Conservation (phyloP, 495 filamentous ascomycete species). For the Xylaria scruposa region DNA sequence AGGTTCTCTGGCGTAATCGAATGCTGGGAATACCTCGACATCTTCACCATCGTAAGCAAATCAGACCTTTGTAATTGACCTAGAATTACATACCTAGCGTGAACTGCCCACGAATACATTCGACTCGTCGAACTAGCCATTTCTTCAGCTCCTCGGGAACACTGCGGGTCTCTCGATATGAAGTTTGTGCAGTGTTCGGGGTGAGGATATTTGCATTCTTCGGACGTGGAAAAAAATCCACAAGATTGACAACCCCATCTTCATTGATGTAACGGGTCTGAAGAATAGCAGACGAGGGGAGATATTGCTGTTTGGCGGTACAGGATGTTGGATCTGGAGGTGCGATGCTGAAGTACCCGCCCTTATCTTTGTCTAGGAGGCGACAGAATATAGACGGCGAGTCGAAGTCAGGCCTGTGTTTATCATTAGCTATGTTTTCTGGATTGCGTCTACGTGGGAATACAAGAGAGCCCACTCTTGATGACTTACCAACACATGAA, state of each 20-base stretch:
- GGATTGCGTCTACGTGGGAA: background rate
- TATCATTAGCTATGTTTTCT: conserved; percentile 13
- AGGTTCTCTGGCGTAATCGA: conserved; percentile 67
- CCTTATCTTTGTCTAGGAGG: conserved; percentile 72
- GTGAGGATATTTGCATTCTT: conserved; percentile 51
- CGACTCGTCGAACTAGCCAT: conserved; percentile 69
- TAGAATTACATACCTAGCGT: conserved; percentile 50
- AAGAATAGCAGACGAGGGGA: conserved; percentile 72
- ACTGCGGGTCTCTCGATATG: conserved; percentile 57
- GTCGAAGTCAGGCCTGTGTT: conserved; percentile 68
- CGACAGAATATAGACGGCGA: conserved; percentile 71
- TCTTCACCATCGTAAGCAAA: conserved; percentile 39
- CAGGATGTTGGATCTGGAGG: conserved; percentile 52
- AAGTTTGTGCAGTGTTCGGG: conserved; percentile 51
- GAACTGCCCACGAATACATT: conserved; percentile 69
- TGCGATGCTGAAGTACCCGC: conserved; percentile 71
- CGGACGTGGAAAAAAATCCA: conserved; percentile 75
- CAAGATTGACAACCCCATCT: conserved; percentile 70
- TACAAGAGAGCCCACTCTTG: background rate
- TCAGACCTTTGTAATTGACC: background rate
- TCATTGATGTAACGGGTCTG: conserved; percentile 75
- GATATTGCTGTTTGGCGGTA: conserved; percentile 73
- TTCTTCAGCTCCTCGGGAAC: conserved; percentile 63
- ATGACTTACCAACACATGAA: conserved; percentile 73
- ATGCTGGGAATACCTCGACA: conserved; percentile 72